A percentile compares a stretch with the other conserved stretches of the same genome.
These are phyloP conservation scores for Excoecaria cochinchinensis DNA, from an alignment of 345 rosid genomes.

Conservation along the genomic window DNA sequence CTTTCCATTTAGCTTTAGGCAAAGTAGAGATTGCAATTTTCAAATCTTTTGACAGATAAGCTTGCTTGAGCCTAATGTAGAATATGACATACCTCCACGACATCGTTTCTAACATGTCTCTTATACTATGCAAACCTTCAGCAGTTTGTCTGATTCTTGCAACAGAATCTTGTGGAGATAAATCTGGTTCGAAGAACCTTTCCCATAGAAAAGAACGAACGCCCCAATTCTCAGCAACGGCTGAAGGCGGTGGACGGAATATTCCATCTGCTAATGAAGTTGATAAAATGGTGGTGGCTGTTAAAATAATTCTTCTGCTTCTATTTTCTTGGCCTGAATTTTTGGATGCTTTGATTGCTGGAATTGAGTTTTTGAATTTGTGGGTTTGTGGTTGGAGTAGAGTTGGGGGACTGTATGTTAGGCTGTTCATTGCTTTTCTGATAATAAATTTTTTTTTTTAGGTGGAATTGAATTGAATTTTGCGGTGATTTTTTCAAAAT, in stretches of 20 bases:
- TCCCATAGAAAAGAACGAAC: conserved; percentile 66
- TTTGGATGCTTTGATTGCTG: conserved; percentile 25
- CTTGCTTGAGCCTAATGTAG: conserved; percentile 65
- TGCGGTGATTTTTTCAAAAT: conserved; percentile 1
- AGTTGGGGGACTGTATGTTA: conserved; percentile 43
- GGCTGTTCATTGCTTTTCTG: conserved; percentile 43
- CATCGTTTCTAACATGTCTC: conserved; percentile 89
- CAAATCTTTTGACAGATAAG: conserved; percentile 80
- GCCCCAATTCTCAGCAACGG: conserved; percentile 81
- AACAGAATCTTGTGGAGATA: conserved; percentile 80
- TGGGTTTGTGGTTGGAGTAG: conserved; percentile 36
- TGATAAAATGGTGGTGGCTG: conserved; percentile 20
- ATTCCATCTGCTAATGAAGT: conserved; percentile 12
- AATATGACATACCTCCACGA: conserved; percentile 88
- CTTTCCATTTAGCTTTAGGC: conserved; percentile 54
- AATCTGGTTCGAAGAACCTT: conserved; percentile 61
- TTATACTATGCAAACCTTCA: conserved; percentile 67
- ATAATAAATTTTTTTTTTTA: conserved; percentile 13
- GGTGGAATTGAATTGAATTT: neutral
- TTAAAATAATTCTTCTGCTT: conserved; percentile 41
- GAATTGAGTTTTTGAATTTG: conserved; percentile 21
- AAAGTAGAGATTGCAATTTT: conserved; percentile 60
- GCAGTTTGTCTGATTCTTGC: conserved; percentile 88
- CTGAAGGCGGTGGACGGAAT: conserved; percentile 14
- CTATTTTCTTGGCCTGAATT: conserved; percentile 17